Percentiles rank a stretch among this genome's conserved stretches.
Evolutionary conservation across 2,329 filamentous ascomycete genomes (phyloP).

Genomic region (Metarhizium rileyi): DNA sequence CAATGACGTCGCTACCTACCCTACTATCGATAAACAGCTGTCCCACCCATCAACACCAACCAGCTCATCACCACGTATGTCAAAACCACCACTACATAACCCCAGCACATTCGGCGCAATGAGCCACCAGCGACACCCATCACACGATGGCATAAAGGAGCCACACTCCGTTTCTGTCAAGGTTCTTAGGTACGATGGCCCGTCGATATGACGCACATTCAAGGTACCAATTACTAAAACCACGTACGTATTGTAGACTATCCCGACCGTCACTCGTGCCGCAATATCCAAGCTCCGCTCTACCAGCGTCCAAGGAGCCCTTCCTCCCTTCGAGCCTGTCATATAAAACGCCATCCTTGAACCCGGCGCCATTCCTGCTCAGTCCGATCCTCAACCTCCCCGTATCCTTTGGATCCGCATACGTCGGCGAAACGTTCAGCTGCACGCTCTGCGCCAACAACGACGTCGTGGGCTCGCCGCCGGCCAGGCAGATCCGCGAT

Average conservation of each 20-base stretch:
- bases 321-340: conserved; percentile 60
- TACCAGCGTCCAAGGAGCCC: conserved; percentile 27
- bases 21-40: conserved; percentile 7
- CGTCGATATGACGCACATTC: not conserved
- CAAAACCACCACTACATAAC: not conserved
- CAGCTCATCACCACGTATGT: not conserved
- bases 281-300: conserved; percentile 53
- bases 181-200: conserved; percentile 49
- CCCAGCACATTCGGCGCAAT: conserved; percentile 21
- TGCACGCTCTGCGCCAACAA: conserved; percentile 97
- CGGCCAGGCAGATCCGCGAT: conserved; percentile 51
- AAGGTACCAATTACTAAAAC: not conserved
- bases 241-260: conserved; percentile 43
- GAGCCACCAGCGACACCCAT: conserved; percentile 50
- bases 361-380: conserved; percentile 47
- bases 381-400: conserved; percentile 70
- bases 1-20: not conserved
- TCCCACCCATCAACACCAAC: not conserved
- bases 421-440: conserved; percentile 89
- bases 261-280: conserved; percentile 70
- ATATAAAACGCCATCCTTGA: conserved; percentile 43
- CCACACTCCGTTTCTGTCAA: conserved; percentile 72
- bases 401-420: conserved; percentile 84
- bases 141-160: conserved; percentile 55
- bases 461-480: conserved; percentile 37